Evolutionary conservation across 2,329 filamentous ascomycete genomes (phyloP), one percentile per base, ranked within the genome.

Genomic region (Stemphylium vesicarium): DNA sequence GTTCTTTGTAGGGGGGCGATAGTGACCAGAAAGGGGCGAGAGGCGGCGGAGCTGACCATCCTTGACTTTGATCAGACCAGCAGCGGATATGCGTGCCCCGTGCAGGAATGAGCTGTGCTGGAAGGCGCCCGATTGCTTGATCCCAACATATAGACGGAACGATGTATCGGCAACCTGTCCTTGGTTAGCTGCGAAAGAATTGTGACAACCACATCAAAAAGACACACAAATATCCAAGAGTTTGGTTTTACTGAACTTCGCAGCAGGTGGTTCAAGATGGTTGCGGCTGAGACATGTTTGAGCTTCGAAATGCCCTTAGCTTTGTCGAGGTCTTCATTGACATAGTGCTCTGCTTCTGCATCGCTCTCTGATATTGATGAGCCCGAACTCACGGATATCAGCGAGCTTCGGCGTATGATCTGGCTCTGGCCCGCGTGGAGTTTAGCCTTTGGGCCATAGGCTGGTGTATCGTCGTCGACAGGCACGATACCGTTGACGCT

Each of bases 91-190:
- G 11, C 92, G 86, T 9, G 88, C 84, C 20, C 92, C 93, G 58
- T 93, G 90, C 1, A 96, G 81, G 68, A 97, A 96, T 0, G 91
- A 95, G 11, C 89, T 93, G 75, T 96, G 93, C 68, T 96, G 93
- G 68, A 97, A 97, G 4, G 90, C 87, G 10, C 93, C 93, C 4
- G 87, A 89, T 72, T 90, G 86, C 70, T 97, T 96, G 79, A 96
- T 95, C 42, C 92, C 92, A 31, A 96, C 86, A 72, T 96, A 96
- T 0, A 96, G 80, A 0, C 90, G 86, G 73, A 93, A 95, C 1
- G 85, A 88, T 1, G 91, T 94, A 75, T 96, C 92, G 20, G 90
- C 89, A 7, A 93, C 74, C 74, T 76, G 40, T 13, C 32, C 18
- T 18, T 24, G 18, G 22, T 53, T 24, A 60, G 40, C 39, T 12